Base-by-base conservation (phyloP, 1,284 basidiomycete species). In the Neotropicomus parvogracilis region DNA sequence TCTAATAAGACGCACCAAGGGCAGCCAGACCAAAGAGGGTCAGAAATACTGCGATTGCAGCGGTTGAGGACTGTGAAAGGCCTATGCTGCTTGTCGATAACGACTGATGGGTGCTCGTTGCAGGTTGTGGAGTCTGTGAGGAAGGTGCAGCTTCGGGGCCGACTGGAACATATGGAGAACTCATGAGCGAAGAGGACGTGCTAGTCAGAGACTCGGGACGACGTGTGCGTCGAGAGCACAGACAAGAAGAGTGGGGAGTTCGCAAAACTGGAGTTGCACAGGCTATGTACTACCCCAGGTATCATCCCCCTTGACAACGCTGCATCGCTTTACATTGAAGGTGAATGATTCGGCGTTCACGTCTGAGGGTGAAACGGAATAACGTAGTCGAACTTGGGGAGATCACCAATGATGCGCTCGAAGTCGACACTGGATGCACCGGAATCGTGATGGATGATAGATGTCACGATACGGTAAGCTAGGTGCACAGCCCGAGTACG, bases 1-100 rank as follows among this genome's bases (percentile, higher is more conserved):
- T 14, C 16, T 11, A 10, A 34, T 1, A 5, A 12, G 36, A 61
- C 62, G 6, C 50, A 67, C 62, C 53, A 14, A 66, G 14, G 16
- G 32, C 17, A 33, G 32, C 44, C 51, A 64, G 7, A 3, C 38
- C 48, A 39, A 63, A 37, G 38, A 63, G 9, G 7, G 51, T 50
- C 20, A 64, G 43, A 44, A 53, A 52, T 16, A 48, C 7, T 10
- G 28, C 41, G n/a, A 53, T 39, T 5, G 31, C 43, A 12, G 38
- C 24, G 0, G 3, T 40, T 16, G 49, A 53, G 10, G 44, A 19
- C 11, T 45, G 36, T 24, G 56, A 51, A n/a, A 53, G 26, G 8
- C 17, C 21, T 10, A 29, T 19, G 29, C 11, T 12, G 32, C 19
- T 49, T 14, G 44, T 20, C 26, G 44, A 19, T 8, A 12, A 14